Base-by-base conservation (phyloP, 306 rosid species). In the Lithocarpus polystachyus region DNA sequence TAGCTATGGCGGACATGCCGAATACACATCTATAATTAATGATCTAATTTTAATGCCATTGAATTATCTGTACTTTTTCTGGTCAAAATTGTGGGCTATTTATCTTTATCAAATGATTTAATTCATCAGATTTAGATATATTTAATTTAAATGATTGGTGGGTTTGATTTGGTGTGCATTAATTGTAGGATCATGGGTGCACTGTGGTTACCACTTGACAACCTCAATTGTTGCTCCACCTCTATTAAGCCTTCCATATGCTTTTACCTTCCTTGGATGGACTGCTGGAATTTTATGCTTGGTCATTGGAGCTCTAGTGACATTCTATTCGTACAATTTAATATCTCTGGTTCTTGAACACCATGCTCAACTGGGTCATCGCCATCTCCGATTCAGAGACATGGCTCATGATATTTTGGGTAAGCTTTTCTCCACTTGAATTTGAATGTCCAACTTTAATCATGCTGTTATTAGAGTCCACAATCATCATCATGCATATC, bases 161-260 rank as follows among this genome's bases (percentile, higher is more conserved):
- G 45, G 45, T 2, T 23, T 75, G 23, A 4, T 24, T 14, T 8
- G 33, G 1, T 37, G 11, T 11, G 4, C 15, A 28, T 13, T 57
- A 29, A 73, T 22, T 81, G 73, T 8, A 92, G 97, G 97, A 52
- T 90, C 97, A 22, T 94, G 98, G 98, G 22, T 87, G 73, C 98
- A 94, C 62, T 71, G 91, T 75, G 97, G 98, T 26, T 94, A 90
- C 87, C 98, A 94, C 71, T 87, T 94, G 80, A 88, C 97, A 19
- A 92, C 97, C 0, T 89, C 98, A 35, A 92, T 94, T 2, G 98
- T 94, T 11, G 98, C 97, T 1, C 97, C 98, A 48, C 2, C 98
- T 7, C 93, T 92, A 0, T 72, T 94, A 0, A 94, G 97, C 7
- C 90, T 94, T 48, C 98, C 98, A 0, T 94, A 89, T 43, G 97